These are phyloP conservation scores for Ophiostoma sp. DNA, from an alignment of 2,329 filamentous ascomycete genomes.

Conservation along the genomic window DNA sequence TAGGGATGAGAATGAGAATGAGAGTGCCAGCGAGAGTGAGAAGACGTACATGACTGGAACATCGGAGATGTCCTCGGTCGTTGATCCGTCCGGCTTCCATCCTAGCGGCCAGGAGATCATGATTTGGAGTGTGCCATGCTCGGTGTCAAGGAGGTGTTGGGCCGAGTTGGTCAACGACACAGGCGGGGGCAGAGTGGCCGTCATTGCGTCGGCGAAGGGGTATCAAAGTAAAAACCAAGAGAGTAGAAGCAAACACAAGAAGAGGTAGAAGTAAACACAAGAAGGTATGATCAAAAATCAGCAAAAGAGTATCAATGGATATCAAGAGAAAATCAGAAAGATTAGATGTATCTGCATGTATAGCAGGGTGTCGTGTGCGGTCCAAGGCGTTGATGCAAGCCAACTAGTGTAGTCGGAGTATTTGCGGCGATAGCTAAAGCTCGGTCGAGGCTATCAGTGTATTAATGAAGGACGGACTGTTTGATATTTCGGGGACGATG, in stretches of 20 bases:
- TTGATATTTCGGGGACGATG: too few relatives aligned
- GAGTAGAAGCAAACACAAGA: background rate
- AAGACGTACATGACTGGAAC: background rate
- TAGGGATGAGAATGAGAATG: background rate
- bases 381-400: background rate
- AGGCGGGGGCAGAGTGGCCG: background rate
- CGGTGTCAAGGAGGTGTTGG: constrained; percentile 19
- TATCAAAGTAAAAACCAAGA: background rate
- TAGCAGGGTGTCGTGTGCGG: background rate
- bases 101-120: constrained; percentile 23
- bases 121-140: constrained; percentile 17
- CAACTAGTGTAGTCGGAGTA: background rate
- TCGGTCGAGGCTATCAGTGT: constrained; percentile 2
- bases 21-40: background rate
- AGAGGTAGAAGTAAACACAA: background rate
- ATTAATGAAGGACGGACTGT: too few relatives aligned
- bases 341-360: background rate
- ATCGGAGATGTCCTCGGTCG: background rate
- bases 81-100: constrained; percentile 17
- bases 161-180: constrained; percentile 19
- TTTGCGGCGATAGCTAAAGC: constrained; percentile 5
- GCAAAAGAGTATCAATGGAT: background rate
- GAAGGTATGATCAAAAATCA: background rate
- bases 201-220: background rate
- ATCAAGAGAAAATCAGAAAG: too few relatives aligned